Evolutionary conservation across 2,329 filamentous ascomycete species (phyloP).

Genomic region (Aureobasidium sp.): DNA sequence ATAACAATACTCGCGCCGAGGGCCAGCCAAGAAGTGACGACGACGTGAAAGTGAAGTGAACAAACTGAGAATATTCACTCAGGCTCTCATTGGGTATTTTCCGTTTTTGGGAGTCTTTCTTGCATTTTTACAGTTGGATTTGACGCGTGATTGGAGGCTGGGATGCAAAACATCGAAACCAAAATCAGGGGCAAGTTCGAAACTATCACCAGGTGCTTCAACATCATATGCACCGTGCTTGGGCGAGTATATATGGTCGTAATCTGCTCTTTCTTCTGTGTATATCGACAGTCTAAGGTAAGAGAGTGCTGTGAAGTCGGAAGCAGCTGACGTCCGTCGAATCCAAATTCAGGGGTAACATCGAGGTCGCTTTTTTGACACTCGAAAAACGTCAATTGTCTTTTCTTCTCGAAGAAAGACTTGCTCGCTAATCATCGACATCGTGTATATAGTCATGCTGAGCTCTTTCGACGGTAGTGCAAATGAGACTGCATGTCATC

Average conservation of each 20-base stretch:
- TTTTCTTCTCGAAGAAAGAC: not conserved
- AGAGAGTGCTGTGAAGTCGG: not conserved
- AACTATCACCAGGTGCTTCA: not conserved
- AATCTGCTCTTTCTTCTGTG: too few species aligned
- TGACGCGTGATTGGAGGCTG: not conserved
- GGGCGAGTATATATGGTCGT: too few species aligned
- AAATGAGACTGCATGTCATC: not conserved
- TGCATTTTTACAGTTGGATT: not conserved
- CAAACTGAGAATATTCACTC: not conserved
- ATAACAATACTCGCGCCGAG: not conserved
- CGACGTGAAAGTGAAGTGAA: not conserved
- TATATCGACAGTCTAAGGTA: not conserved
- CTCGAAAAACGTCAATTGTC: not conserved
- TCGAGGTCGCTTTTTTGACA: not conserved
- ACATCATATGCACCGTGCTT: not conserved
- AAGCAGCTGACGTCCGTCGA: not conserved
- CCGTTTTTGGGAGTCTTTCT: not conserved
- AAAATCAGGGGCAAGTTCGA: not conserved
- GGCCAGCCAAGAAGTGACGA: not conserved
- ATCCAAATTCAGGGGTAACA: not conserved
- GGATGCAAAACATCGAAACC: not conserved
- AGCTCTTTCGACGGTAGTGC: not conserved
- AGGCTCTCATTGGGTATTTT: not conserved
- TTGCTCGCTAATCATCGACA: not conserved
- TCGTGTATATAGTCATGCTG: not conserved